Base-by-base conservation (phyloP, 75 land plant genomes). In the Pinus albicaulis region DNA sequence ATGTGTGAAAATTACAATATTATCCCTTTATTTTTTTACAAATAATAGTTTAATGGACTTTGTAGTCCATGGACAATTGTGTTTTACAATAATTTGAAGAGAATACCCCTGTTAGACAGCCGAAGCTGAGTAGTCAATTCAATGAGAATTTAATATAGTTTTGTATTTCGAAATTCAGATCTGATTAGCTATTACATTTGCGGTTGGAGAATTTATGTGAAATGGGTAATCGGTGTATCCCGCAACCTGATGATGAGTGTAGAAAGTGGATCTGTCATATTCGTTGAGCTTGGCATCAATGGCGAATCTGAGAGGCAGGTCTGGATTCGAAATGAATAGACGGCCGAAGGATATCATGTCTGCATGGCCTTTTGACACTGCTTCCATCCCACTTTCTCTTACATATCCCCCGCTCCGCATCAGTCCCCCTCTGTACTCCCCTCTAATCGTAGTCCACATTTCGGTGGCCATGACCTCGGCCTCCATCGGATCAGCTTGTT, bases 151-250 rank as follows among this genome's bases (percentile, higher is more conserved):
- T 20, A 15, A 15, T 57, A n/a, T 17, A 17, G n/a, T 20, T 57
- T 20, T 20, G n/a, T 20, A 57, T 17, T 17, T 57, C n/a, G 10
- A 20, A 20, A 57, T 57, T 57, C 3, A 17, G 5, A 17, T 57
- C 59, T 57, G 59, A 17, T 57, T 16, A 57, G 59, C 0, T 5
- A 20, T 16, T 20, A 31, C 7, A 19, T 36, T 66, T 16, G 70
- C 4, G 1, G 7, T 7, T 34, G 70, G n/a, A 36, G 70, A 34
- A 20, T 59, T 19, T 20, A 44, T 56, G 3, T 82, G 71, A 36
- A 79, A 87, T 1, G 91, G 93, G 60, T 93, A 93, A 76, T 93
- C 95, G 1, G 91, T 88, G 79, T 90, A 93, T 0, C 95, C 95
- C 10, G 81, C 82, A 22, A 86, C 85, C 59, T 83, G 95, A 74